These are phyloP conservation scores for Pythium utonaiense DNA, from an alignment of 352 stramenopile genomes.

Conservation along the genomic window DNA sequence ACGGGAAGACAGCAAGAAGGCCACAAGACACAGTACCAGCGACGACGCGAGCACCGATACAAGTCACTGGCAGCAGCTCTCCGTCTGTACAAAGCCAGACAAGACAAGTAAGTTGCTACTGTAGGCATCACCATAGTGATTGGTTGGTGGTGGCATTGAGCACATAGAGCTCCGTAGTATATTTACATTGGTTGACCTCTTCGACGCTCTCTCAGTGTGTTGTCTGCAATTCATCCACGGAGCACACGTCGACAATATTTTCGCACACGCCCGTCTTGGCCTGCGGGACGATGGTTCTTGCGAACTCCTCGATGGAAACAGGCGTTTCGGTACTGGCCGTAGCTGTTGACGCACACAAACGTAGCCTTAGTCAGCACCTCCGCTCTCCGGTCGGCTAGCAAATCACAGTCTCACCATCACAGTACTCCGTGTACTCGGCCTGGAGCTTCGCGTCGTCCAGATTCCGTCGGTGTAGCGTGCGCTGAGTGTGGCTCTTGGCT, in stretches of 20 bases:
- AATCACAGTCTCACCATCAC: constrained; percentile 15
- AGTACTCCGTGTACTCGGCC: constrained; percentile 20
- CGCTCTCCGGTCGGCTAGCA: background rate
- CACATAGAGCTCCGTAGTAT: background rate
- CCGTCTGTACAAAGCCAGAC: background rate
- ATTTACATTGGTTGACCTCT: constrained; percentile 1
- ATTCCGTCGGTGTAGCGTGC: constrained; percentile 12
- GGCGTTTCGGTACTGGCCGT: constrained; percentile 6
- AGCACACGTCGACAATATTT: constrained; percentile 11
- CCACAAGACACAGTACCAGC: background rate
- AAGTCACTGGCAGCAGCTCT: background rate
- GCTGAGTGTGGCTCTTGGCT: constrained; percentile 9
- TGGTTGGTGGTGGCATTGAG: background rate
- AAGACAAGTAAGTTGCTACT: too few relatives aligned
- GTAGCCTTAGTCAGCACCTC: background rate
- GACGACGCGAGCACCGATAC: background rate
- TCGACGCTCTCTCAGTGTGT: background rate
- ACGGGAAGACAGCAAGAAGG: background rate
- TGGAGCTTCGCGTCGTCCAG: constrained; percentile 14
- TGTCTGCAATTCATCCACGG: background rate
- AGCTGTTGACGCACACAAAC: background rate
- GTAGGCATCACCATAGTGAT: too few relatives aligned
- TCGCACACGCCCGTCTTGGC: constrained; percentile 21
- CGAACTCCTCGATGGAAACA: constrained; percentile 21
- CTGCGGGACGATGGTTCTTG: constrained; percentile 15